Base-by-base conservation (phyloP, 2,329 filamentous ascomycete genomes). In the Colletotrichum falcatum region DNA sequence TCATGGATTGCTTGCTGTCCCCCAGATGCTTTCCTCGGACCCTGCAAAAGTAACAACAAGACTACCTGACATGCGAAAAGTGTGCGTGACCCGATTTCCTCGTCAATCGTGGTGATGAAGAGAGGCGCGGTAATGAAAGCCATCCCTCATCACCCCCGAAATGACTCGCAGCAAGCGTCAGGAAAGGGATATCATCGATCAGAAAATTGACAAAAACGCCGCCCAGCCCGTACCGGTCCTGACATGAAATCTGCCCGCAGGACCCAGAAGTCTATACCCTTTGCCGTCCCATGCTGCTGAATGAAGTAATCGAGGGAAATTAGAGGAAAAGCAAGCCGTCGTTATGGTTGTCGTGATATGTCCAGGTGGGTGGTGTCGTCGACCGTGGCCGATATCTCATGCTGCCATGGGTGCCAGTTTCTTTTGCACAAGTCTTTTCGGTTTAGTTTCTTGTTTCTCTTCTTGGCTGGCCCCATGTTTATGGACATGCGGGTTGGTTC, bases 231-330 rank as follows among this genome's bases (percentile, higher is more conserved):
- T 37, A 18, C 46, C 60, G 35, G 48, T 56, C 49, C 54, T 70
- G 61, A 70, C 71, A 66, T 30, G 44, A 72, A 72, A 35, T 54
- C 16, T 65, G 69, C 65, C 65, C 61, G 44, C 54, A 53, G 70
- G 71, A 74, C 66, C 66, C 68, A 64, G 61, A 68, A 65, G 67
- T 74, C 73, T 74, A 74, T 74, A 71, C 73, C 73, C 61, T 61
- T 71, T 73, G 72, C 70, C 62, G 70, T 35, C 67, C 64, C 69
- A 69, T 69, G 65, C 69, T 69, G 65, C 69, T 63, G 49, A 63
- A 71, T 65, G 51, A 72, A 72, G 46, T 48, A 26, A 30, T 28
- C 56, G 54, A 65, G 49, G 35, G 42, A 54, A 49, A 42, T 46
- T 23, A 37, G 5, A 14, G 18, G 30, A 54, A 63, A 67, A 23